Percentiles rank a stretch among this genome's conserved stretches.
phyloP scores from a whole-genome alignment of 176 grass and related monocot genomes.

The Musa itinerans region DNA sequence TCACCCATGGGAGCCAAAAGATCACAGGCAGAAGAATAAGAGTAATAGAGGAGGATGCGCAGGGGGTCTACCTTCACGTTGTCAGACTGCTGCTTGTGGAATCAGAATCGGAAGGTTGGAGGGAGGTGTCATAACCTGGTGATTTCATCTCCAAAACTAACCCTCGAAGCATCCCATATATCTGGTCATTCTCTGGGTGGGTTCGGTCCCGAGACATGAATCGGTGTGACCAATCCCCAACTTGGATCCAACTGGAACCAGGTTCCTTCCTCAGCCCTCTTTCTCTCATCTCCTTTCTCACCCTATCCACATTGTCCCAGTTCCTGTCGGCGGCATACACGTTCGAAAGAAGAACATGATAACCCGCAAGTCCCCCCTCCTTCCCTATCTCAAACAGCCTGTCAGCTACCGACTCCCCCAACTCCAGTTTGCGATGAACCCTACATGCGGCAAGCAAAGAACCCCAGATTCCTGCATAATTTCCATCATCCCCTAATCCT shows the following conservation, averaged over 20 bases:
- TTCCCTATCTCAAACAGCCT: slow-evolving; percentile 51
- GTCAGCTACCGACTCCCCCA: slow-evolving; percentile 49
- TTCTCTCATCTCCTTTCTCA: slow-evolving; percentile 77
- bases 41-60: neutral
- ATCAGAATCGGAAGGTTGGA: neutral
- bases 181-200: slow-evolving; percentile 25
- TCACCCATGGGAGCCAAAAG: neutral
- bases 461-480: slow-evolving; percentile 79
- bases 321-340: slow-evolving; percentile 48
- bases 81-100: neutral
- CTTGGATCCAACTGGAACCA: slow-evolving; percentile 66
- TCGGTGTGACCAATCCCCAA: slow-evolving; percentile 28
- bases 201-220: slow-evolving; percentile 25
- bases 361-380: slow-evolving; percentile 49
- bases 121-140: slow-evolving; percentile 12
- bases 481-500: slow-evolving; percentile 49
- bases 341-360: slow-evolving; percentile 62
- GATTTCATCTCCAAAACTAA: slow-evolving; percentile 20
- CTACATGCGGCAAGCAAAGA: slow-evolving; percentile 69
- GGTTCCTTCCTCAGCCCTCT: slow-evolving; percentile 45
- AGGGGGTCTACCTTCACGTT: neutral
- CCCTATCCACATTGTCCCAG: slow-evolving; percentile 64
- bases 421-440: slow-evolving; percentile 45
- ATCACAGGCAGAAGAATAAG: neutral
- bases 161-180: slow-evolving; percentile 25